These are phyloP conservation scores for Fraxinus latifolia DNA, from an alignment of 305 asterid species.

Conservation along the genomic window DNA sequence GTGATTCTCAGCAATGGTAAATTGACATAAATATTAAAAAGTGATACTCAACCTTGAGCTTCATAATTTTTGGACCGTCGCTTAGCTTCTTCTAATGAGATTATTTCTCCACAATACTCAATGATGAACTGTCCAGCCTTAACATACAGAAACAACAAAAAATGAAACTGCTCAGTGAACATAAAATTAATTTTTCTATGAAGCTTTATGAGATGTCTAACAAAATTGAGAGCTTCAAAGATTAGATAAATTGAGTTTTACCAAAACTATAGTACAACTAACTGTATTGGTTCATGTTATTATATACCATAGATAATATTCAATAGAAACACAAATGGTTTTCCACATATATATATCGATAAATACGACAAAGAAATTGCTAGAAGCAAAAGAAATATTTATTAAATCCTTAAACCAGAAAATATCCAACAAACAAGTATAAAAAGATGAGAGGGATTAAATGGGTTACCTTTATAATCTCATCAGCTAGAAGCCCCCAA, in stretches of 20 bases:
- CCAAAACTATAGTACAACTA: background rate
- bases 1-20: constrained; percentile 23
- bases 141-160: constrained; percentile 15
- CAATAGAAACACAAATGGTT: constrained; percentile 9
- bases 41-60: constrained; percentile 55
- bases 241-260: constrained; percentile 6
- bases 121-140: constrained; percentile 87
- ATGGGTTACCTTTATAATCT: constrained; percentile 57
- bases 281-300: constrained; percentile 6
- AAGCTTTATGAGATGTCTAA: background rate
- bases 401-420: background rate
- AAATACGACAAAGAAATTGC: background rate
- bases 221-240: constrained; percentile 13
- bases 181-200: background rate
- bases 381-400: background rate
- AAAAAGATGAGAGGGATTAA: constrained; percentile 20
- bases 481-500: constrained; percentile 86
- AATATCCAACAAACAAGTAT: background rate
- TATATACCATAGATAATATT: constrained; percentile 13
- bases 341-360: background rate
- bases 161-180: constrained; percentile 12
- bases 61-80: constrained; percentile 67
- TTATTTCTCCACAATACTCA: constrained; percentile 90
- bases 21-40: constrained; percentile 11
- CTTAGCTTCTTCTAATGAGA: constrained; percentile 71